These are phyloP conservation scores for Lachnellula occidentalis DNA, from an alignment of 2,329 filamentous ascomycete genomes.

Conservation along the genomic window DNA sequence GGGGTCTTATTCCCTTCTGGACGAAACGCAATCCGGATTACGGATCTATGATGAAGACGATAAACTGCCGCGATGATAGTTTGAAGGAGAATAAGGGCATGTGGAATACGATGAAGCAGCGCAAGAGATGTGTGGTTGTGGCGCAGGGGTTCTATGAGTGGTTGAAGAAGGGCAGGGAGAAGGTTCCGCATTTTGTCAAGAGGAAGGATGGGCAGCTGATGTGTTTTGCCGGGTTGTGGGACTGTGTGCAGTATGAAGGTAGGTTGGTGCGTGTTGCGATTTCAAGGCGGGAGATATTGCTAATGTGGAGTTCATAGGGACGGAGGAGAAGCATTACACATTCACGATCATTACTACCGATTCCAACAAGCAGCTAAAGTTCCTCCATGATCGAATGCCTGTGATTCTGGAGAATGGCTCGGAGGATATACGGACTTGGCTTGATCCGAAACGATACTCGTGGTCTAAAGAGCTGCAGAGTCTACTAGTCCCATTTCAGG, in stretches of 20 bases:
- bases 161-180: constrained; percentile 78
- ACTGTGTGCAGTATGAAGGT: constrained; percentile 78
- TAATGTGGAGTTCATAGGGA: constrained; percentile 34
- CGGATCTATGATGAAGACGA: constrained; percentile 73
- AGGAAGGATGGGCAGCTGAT: constrained; percentile 73
- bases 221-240: constrained; percentile 90
- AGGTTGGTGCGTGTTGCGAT: neutral
- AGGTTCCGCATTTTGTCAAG: constrained; percentile 78
- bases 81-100: constrained; percentile 70
- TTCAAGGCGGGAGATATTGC: neutral
- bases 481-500: constrained; percentile 71
- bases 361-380: constrained; percentile 75
- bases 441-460: constrained; percentile 64
- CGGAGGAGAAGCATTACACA: constrained; percentile 69
- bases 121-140: constrained; percentile 80
- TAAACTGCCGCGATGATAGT: constrained; percentile 92
- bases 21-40: constrained; percentile 79
- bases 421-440: constrained; percentile 65
- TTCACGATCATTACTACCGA: constrained; percentile 93
- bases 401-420: constrained; percentile 79
- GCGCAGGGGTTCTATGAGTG: constrained; percentile 96
- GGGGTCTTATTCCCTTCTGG: constrained; percentile 93
- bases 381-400: constrained; percentile 93
- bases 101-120: constrained; percentile 88
- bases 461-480: constrained; percentile 78